Evolutionary conservation across 176 grass and related monocot species (phyloP), one percentile per base, ranked within the genome.

Genomic region (Oryza nivara): DNA sequence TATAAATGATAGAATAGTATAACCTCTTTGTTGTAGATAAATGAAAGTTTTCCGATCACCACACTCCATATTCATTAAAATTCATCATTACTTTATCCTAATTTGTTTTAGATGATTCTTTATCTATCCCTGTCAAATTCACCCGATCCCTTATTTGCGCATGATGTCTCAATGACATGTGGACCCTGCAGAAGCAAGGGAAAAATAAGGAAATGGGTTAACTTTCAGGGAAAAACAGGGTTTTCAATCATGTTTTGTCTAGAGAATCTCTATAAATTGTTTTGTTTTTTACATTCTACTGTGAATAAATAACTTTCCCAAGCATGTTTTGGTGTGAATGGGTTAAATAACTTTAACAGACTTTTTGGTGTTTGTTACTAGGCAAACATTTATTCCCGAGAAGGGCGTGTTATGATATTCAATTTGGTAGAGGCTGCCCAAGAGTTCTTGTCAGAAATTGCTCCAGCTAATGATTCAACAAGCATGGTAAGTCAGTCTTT

Each of bases 391-490:
- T 92, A 94, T 93, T 90, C 92, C 6, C 88, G 90, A 88, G 92
- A 95, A 87, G 96, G 96, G 41, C 92, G 96, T 82, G 89, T 95
- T 76, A 98, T 98, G 96, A 95, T 98, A 88, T 95, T 91, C 54
- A 78, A 95, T 87, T 88, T 98, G 82, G 87, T 98, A n/a, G 96
- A 95, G 89, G 91, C 83, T 88, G 96, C 96, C 67, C 96, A 95
- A 88, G 96, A 98, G 67, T 98, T 95, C 86, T 68, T 95, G 74
- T 98, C 96, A 75, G 91, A 90, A 93, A 93, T 93, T 83, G 48
- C 83, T 76, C 89, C 92, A 66, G 11, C 78, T 49, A 82, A 70
- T 68, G 78, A 76, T 79, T 70, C 87, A 77, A 68, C n/a, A n/a
- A 79, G 85, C 69, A 85, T 76, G 83, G 96, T 98, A 95, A 90